Base-by-base conservation (phyloP, 768 basidiomycete species). In the Dictyophora rubrovolvata region DNA sequence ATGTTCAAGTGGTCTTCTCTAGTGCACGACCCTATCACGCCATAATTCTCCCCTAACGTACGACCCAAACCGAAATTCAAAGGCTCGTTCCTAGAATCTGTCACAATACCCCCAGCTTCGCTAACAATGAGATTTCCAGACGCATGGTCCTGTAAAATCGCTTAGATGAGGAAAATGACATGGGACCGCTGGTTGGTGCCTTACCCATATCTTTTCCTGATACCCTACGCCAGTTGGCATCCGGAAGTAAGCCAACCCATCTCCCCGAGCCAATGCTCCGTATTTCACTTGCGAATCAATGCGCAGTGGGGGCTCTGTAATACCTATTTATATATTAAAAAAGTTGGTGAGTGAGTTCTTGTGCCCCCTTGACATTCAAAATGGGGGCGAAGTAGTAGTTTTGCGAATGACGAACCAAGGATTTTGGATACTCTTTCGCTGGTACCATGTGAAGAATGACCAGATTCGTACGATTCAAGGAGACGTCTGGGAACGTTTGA, bases 201-300 rank as follows among this genome's bases (percentile, higher is more conserved):
- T 52, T 61, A 87, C 89, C 94, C 95, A 99, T n/a, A 98, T 94
- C 74, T 97, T 97, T 70, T 97, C 95, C 61, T 74, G 70, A 69
- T 98, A 97, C 1, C 85, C 87, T 3, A 80, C 74, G 5, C 83
- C 83, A 0, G 84, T 84, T 0, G 90, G 90, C 78, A 91, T 85
- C 8, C 89, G 77, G 48, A 92, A 73, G 68, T 93, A 95, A 36
- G 82, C 80, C 1, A 84, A 85, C 0, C 93, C 93, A 57, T 95
- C 88, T 0, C 94, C 93, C 47, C 94, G 75, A 5, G 85, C 83
- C 14, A 98, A 80, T 66, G 85, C 84, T 33, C 86, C 83, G 64
- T 98, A 98, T 72, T 98, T 99, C 1, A 93, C 93, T 70, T 97
- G 94, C 68, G 87, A 90, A 69, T 98, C 95, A 93, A 98, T 96